Evolutionary conservation across 768 basidiomycete species (phyloP).

Genomic region (Tulasnella sp.): DNA sequence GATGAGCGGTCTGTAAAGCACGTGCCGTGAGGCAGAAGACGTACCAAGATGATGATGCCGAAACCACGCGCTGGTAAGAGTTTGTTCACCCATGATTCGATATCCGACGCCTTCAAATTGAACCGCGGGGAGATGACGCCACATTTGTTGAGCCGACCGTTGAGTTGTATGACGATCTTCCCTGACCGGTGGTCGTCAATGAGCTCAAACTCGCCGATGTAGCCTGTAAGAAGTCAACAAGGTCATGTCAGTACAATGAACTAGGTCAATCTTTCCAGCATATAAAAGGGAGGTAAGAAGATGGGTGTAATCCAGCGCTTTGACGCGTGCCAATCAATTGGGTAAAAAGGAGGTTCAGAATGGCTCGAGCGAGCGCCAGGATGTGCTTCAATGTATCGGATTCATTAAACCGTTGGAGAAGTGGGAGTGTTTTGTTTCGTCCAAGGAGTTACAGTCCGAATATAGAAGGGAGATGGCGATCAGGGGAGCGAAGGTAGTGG

Average conservation of each 20-base stretch:
- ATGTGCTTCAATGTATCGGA: conserved; percentile 50
- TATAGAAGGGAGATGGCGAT: conserved; percentile 18
- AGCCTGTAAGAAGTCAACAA: conserved; percentile 46
- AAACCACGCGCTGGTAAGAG: conserved; percentile 93
- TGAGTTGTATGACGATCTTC: conserved; percentile 97
- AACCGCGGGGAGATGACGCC: conserved; percentile 99
- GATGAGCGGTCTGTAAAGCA: neutral
- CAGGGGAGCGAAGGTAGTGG: conserved; percentile 14
- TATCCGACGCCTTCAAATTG: conserved; percentile 88
- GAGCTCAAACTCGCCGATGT: conserved; percentile 98
- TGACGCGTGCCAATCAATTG: neutral
- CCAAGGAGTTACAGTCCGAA: conserved; percentile 86
- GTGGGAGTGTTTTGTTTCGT: conserved; percentile 45
- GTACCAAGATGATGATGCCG: conserved; percentile 87
- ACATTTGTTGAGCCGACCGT: conserved; percentile 97
- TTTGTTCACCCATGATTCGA: conserved; percentile 95
- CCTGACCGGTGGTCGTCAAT: conserved; percentile 98
- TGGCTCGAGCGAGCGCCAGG: conserved; percentile 30
- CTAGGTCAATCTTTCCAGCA: too few relatives aligned
- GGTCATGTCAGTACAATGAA: conserved; percentile 22
- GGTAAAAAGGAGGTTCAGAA: neutral
- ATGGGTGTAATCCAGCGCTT: neutral
- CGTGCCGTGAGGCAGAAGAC: conserved; percentile 25
- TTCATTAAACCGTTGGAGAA: conserved; percentile 70
- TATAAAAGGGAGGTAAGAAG: conserved; percentile 1